A percentile compares a stretch with the other conserved stretches of the same genome.
These are phyloP conservation scores for Pythium insidiosum DNA, from an alignment of 352 stramenopile species.

Conservation along the genomic window DNA sequence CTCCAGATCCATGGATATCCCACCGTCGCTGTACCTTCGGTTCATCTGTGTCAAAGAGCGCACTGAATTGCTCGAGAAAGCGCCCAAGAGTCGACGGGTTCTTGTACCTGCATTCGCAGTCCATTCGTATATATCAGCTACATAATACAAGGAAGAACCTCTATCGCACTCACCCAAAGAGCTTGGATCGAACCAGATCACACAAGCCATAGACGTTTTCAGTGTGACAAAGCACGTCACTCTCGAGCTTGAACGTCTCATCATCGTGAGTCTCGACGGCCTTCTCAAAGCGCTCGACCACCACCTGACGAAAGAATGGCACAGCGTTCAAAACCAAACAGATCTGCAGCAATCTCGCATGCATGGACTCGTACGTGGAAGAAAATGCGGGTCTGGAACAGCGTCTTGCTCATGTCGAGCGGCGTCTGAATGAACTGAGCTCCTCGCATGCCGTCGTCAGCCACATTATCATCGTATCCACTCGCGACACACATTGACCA, in stretches of 20 bases:
- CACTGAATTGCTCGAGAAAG: conserved; percentile 40
- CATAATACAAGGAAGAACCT: not conserved
- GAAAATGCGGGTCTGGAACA: conserved; percentile 59
- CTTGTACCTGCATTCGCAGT: conserved; percentile 1
- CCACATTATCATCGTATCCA: too few species aligned
- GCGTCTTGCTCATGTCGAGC: conserved; percentile 10
- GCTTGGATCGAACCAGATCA: conserved; percentile 28
- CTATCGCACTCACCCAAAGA: conserved; percentile 31
- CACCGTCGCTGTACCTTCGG: conserved; percentile 30
- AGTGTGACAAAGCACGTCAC: conserved; percentile 45
- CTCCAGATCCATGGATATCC: not conserved
- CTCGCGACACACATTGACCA: too few species aligned
- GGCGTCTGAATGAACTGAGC: conserved; percentile 31
- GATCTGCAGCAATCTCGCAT: too few species aligned
- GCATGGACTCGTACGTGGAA: conserved; percentile 37
- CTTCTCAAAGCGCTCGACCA: conserved; percentile 51
- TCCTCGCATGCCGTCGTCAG: too few species aligned
- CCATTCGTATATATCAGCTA: not conserved
- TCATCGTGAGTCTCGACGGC: conserved; percentile 38
- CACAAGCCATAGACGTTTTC: conserved; percentile 54
- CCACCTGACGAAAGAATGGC: too few species aligned
- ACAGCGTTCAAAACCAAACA: too few species aligned
- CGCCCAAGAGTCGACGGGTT: conserved; percentile 20
- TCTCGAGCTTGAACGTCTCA: conserved; percentile 65
- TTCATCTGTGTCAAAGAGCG: conserved; percentile 48